phyloP scores from a whole-genome alignment of 176 grass and related monocot genomes.

The Lolium rigidum region DNA sequence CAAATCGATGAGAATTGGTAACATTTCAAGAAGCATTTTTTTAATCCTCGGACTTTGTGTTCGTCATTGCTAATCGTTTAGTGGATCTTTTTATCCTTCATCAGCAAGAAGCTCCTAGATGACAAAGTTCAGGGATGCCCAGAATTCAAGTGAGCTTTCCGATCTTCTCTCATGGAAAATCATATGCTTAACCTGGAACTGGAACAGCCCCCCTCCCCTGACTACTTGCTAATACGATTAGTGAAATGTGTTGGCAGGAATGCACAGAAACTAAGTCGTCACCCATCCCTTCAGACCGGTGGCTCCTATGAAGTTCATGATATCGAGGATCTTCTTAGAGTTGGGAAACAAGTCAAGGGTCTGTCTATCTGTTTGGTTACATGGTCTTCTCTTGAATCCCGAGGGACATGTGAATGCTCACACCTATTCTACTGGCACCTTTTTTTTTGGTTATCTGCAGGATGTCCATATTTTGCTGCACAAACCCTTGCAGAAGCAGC shows the following conservation, averaged over 20 bases:
- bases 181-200: background rate
- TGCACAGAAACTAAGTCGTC: constrained; percentile 82
- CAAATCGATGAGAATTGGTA: constrained; percentile 91
- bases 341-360: constrained; percentile 80
- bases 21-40: background rate
- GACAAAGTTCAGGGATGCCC: constrained; percentile 66
- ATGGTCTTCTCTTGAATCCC: constrained; percentile 7
- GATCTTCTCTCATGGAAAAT: constrained; percentile 19
- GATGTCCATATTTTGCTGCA: constrained; percentile 95
- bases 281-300: constrained; percentile 91
- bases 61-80: constrained; percentile 31
- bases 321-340: constrained; percentile 93
- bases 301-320: constrained; percentile 95
- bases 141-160: constrained; percentile 86
- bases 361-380: constrained; percentile 42
- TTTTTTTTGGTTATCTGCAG: constrained; percentile 47
- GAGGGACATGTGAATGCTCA: background rate
- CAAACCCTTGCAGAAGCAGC: constrained; percentile 83
- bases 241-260: constrained; percentile 60
- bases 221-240: constrained; percentile 28
- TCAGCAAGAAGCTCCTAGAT: constrained; percentile 78
- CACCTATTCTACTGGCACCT: constrained; percentile 12
- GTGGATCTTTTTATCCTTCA: constrained; percentile 21
- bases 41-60: constrained; percentile 1
- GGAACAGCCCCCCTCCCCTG: background rate